Conservation (phyloP, 148 eudicot species). For the Chenopodium berlandieri region DNA sequence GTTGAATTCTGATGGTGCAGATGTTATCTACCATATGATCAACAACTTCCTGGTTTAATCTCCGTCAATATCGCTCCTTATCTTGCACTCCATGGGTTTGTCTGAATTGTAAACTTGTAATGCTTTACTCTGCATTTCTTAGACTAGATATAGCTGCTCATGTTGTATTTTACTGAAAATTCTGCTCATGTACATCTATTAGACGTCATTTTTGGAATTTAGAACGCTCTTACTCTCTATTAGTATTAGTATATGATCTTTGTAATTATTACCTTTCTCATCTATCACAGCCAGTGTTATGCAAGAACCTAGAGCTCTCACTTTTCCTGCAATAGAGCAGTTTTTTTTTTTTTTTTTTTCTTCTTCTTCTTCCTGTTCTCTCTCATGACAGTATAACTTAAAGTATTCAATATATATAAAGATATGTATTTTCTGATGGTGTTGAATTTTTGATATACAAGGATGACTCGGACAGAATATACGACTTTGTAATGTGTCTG, state of each 20-base stretch:
- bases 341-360: too few relatives aligned
- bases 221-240: too few relatives aligned
- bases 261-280: neutral
- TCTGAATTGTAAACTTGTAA: neutral
- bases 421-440: neutral
- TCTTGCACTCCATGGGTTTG: neutral
- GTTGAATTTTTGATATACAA: neutral
- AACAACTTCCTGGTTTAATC: slow-evolving; percentile 69
- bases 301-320: neutral
- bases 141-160: neutral
- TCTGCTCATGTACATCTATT: neutral
- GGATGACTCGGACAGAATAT: too few relatives aligned
- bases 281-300: neutral
- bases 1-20: slow-evolving; percentile 89
- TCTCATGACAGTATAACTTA: neutral
- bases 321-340: neutral
- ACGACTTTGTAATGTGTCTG: too few relatives aligned
- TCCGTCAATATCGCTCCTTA: neutral
- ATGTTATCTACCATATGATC: slow-evolving; percentile 85
- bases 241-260: neutral
- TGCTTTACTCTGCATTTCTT: too few relatives aligned
- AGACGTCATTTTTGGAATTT: slow-evolving; percentile 2
- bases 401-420: neutral
- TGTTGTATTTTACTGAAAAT: neutral
- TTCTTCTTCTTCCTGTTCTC: neutral